Percentiles rank a stretch among this genome's conserved stretches.
phyloP scores from a whole-genome alignment of 805 yeast species.

The Komagataella pastoris region DNA sequence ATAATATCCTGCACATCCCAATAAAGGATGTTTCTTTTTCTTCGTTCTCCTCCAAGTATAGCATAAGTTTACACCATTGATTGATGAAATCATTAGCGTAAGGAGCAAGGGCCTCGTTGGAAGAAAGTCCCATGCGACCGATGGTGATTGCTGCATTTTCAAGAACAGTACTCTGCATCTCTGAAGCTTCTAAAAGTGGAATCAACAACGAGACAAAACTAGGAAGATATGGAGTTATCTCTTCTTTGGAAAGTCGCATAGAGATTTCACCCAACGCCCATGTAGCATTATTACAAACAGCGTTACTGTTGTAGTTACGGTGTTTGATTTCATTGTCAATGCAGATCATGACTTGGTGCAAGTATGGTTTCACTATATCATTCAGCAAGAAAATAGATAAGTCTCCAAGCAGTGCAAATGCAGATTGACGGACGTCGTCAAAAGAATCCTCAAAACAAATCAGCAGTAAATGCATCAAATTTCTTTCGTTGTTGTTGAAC shows the following conservation, averaged over 20 bases:
- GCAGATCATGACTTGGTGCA: constrained; percentile 43
- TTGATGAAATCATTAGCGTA: constrained; percentile 43
- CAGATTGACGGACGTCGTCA: constrained; percentile 87
- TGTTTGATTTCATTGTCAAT: constrained; percentile 57
- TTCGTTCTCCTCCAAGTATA: constrained; percentile 58
- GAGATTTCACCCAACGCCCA: constrained; percentile 91
- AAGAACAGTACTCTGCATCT: constrained; percentile 48
- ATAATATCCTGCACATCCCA: constrained; percentile 68
- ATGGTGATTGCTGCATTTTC: constrained; percentile 86
- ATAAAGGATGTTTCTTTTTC: constrained; percentile 82
- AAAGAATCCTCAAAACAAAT: constrained; percentile 62
- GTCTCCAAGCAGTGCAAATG: constrained; percentile 86
- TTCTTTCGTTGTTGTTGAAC: constrained; percentile 14
- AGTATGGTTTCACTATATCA: constrained; percentile 29
- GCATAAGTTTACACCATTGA: constrained; percentile 62
- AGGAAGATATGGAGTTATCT: constrained; percentile 35
- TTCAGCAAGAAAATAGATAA: constrained; percentile 49
- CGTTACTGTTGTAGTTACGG: constrained; percentile 32
- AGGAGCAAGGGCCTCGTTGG: constrained; percentile 45
- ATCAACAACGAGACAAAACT: constrained; percentile 44
- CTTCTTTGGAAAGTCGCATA: constrained; percentile 34
- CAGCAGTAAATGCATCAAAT: constrained; percentile 47
- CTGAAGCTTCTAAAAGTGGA: constrained; percentile 40
- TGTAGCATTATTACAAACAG: constrained; percentile 78
- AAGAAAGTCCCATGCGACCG: constrained; percentile 67